phyloP scores from a whole-genome alignment of 768 basidiomycete species.

The Leccinum aurantiacum region DNA sequence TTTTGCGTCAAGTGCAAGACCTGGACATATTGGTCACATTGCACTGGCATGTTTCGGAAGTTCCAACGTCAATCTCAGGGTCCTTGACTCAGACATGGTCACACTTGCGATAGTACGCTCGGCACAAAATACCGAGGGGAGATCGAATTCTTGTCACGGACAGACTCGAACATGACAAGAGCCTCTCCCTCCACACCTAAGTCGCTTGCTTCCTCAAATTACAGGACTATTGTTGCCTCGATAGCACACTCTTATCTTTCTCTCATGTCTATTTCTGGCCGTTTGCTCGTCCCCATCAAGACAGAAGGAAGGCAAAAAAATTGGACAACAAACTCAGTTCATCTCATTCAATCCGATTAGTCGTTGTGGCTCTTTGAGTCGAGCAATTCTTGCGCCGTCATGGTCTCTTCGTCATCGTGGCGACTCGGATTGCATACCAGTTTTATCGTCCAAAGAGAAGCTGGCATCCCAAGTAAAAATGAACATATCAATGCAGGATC shows the following conservation, averaged over 20 bases:
- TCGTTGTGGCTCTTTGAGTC: background rate
- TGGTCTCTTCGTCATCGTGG: conserved; percentile 24
- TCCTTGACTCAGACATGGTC: no score
- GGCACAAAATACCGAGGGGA: no score
- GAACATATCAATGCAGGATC: conserved; percentile 16
- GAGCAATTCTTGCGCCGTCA: conserved; percentile 18
- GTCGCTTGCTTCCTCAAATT: conserved; percentile 23
- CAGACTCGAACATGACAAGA: no score
- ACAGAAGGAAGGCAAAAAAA: no score
- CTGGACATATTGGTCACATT: no score
- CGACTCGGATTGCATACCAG: conserved; percentile 10
- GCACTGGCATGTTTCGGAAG: no score
- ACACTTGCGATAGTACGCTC: no score
- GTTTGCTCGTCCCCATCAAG: background rate
- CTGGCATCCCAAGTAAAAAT: background rate
- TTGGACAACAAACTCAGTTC: background rate
- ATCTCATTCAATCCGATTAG: background rate
- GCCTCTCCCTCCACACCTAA: no score
- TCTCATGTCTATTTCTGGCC: conserved; percentile 8
- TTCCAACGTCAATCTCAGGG: no score
- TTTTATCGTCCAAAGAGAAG: conserved; percentile 10
- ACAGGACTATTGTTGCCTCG: conserved; percentile 18
- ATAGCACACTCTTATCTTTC: conserved; percentile 8
- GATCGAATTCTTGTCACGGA: background rate
- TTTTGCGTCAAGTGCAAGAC: no score